Percentiles rank a stretch among this genome's conserved stretches.
Conservation (phyloP, 345 rosid species). For the Salix arbutifolia region DNA sequence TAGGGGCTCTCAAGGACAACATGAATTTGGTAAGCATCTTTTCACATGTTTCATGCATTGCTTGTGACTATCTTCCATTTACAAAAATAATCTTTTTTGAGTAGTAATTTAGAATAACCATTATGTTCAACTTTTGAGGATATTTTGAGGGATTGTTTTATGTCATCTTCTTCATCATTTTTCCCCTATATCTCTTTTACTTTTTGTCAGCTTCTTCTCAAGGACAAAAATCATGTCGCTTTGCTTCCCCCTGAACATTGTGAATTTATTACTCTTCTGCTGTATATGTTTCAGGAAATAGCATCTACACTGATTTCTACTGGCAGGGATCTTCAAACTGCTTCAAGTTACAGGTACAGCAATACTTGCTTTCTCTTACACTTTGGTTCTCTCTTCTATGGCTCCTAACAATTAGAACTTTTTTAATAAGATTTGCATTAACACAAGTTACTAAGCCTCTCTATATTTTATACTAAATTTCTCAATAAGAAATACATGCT, state of each 20-base stretch:
- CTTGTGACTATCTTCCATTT: background rate
- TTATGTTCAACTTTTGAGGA: background rate
- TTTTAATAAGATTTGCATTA: background rate
- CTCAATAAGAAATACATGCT: background rate
- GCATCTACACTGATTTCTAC: slow-evolving; percentile 22
- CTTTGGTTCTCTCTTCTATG: background rate
- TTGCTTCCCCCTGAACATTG: background rate
- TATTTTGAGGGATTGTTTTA: background rate
- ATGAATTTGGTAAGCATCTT: slow-evolving; percentile 27
- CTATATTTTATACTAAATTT: background rate
- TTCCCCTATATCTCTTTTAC: background rate
- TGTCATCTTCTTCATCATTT: background rate
- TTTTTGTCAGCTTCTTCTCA: background rate
- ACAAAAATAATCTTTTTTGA: background rate
- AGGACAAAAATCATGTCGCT: background rate
- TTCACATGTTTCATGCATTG: background rate
- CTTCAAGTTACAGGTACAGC: slow-evolving; percentile 54
- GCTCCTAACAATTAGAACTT: background rate
- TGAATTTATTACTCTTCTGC: background rate
- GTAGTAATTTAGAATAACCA: background rate
- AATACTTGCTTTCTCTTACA: slow-evolving; percentile 3
- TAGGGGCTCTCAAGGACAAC: slow-evolving; percentile 14
- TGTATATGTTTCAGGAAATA: slow-evolving; percentile 24
- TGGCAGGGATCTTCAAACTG: slow-evolving; percentile 34
- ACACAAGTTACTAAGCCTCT: background rate